These are phyloP conservation scores for Sporothrix pseudoabietina DNA, from an alignment of 2,329 filamentous ascomycete species.

Conservation along the genomic window DNA sequence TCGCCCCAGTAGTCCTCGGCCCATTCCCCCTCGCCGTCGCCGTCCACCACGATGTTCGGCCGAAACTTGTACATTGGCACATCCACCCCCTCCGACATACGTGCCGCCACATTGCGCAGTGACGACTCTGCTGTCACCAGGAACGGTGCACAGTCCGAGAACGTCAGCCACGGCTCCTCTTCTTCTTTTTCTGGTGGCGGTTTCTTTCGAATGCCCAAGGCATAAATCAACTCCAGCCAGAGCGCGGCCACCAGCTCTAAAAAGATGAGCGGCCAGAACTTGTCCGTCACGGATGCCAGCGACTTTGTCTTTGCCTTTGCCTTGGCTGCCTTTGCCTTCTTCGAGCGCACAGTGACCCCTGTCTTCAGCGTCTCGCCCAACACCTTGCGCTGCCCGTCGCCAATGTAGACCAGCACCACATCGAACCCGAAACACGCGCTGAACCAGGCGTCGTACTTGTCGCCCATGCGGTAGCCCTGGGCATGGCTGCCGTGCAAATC, in stretches of 20 bases:
- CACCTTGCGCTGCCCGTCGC: conserved; percentile 59
- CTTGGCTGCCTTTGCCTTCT: background rate
- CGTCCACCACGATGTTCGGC: conserved; percentile 70
- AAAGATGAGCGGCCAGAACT: background rate
- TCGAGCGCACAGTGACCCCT: conserved; percentile 33
- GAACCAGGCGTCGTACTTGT: conserved; percentile 66
- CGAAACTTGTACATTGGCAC: conserved; percentile 71
- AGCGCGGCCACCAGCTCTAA: background rate
- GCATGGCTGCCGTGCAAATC: conserved; percentile 62
- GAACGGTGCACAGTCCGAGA: conserved; percentile 68
- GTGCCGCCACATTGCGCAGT: conserved; percentile 63
- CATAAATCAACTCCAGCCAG: background rate
- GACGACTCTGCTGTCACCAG: conserved; percentile 72
- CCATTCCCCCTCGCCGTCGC: conserved; percentile 60
- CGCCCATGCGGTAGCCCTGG: conserved; percentile 64
- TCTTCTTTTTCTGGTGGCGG: background rate
- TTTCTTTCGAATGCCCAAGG: background rate
- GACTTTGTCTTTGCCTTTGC: background rate
- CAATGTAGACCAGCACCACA: conserved; percentile 66
- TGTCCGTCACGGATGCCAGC: background rate
- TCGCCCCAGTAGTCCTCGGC: conserved; percentile 75
- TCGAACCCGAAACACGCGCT: conserved; percentile 64
- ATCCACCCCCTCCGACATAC: conserved; percentile 51
- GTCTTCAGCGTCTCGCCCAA: conserved; percentile 59
- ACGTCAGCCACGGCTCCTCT: conserved; percentile 33